phyloP scores from a whole-genome alignment of 352 stramenopile genomes.

The Phytophthora pistaciae region DNA sequence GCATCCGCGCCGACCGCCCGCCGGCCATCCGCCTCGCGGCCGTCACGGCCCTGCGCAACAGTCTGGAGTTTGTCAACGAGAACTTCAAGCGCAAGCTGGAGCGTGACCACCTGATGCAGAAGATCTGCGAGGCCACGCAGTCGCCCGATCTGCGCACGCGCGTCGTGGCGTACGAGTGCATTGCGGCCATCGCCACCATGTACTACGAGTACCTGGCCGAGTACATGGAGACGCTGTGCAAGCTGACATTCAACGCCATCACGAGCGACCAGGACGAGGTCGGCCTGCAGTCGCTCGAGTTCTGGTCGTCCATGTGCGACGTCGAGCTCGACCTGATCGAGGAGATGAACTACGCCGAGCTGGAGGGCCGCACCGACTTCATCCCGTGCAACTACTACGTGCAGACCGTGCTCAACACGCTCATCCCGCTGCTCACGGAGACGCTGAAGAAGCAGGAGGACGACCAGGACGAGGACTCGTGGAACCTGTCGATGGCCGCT shows the following conservation, averaged over 20 bases:
- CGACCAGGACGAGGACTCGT: slow-evolving; percentile 94
- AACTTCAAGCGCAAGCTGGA: slow-evolving; percentile 98
- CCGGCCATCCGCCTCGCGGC: slow-evolving; percentile 93
- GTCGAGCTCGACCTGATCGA: slow-evolving; percentile 96
- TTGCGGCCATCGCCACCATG: slow-evolving; percentile 94
- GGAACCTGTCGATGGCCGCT: slow-evolving; percentile 95
- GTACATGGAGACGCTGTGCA: slow-evolving; percentile 98
- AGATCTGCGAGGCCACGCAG: slow-evolving; percentile 96
- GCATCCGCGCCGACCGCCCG: slow-evolving; percentile 90
- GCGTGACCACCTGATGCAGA: slow-evolving; percentile 96
- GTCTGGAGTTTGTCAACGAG: slow-evolving; percentile 94
- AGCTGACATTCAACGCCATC: slow-evolving; percentile 96
- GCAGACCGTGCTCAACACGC: slow-evolving; percentile 80
- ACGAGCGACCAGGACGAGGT: slow-evolving; percentile 93
- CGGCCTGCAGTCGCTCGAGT: slow-evolving; percentile 96
- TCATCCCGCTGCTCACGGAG: slow-evolving; percentile 94
- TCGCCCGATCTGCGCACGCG: slow-evolving; percentile 88
- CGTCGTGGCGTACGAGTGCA: slow-evolving; percentile 96
- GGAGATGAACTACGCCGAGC: slow-evolving; percentile 89
- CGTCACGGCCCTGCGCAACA: slow-evolving; percentile 94
- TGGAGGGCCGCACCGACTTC: slow-evolving; percentile 55
- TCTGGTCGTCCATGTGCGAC: slow-evolving; percentile 98
- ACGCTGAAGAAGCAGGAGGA: slow-evolving; percentile 96
- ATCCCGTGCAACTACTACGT: slow-evolving; percentile 92
- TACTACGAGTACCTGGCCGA: slow-evolving; percentile 97